These are phyloP conservation scores for Mallotus japonicus DNA, from an alignment of 441 rosid species.

Conservation along the genomic window DNA sequence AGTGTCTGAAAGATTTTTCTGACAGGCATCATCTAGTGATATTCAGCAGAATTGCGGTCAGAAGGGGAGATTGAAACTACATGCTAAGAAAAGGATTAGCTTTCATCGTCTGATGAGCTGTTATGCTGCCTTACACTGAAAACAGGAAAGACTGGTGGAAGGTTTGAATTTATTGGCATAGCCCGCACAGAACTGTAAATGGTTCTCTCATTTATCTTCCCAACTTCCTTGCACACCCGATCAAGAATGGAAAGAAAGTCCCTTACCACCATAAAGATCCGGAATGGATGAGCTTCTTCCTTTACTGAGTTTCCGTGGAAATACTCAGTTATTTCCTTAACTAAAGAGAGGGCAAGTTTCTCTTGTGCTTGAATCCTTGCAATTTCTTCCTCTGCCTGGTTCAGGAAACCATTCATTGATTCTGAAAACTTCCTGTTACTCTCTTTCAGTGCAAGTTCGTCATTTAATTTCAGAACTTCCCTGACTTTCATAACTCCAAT, in stretches of 20 bases:
- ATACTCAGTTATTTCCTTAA: conserved; percentile 76
- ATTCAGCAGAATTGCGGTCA: conserved; percentile 9
- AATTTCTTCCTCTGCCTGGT: conserved; percentile 65
- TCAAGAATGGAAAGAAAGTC: conserved; percentile 81
- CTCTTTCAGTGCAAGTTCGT: conserved; percentile 32
- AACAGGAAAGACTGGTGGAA: conserved; percentile 47
- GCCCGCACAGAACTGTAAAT: conserved; percentile 56
- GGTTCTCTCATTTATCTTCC: conserved; percentile 74
- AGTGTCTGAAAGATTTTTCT: background rate
- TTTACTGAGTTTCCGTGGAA: conserved; percentile 72
- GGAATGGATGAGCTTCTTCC: conserved; percentile 74
- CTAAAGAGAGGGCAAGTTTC: conserved; percentile 38
- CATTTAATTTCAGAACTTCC: conserved; percentile 43
- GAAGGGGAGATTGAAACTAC: background rate
- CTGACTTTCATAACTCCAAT: conserved; percentile 51
- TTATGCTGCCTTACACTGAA: conserved; percentile 33
- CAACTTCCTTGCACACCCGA: conserved; percentile 87
- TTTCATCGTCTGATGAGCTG: conserved; percentile 42
- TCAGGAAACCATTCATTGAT: conserved; percentile 59
- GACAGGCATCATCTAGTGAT: conserved; percentile 3
- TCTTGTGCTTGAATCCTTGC: conserved; percentile 49
- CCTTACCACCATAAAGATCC: conserved; percentile 73
- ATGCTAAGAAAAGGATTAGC: conserved; percentile 21
- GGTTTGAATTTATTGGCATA: conserved; percentile 35
- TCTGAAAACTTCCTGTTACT: conserved; percentile 46